Percentiles rank a stretch among this genome's conserved stretches.
Evolutionary conservation across 2,329 filamentous ascomycete species (phyloP).

Genomic region (Seiridium unicorne): DNA sequence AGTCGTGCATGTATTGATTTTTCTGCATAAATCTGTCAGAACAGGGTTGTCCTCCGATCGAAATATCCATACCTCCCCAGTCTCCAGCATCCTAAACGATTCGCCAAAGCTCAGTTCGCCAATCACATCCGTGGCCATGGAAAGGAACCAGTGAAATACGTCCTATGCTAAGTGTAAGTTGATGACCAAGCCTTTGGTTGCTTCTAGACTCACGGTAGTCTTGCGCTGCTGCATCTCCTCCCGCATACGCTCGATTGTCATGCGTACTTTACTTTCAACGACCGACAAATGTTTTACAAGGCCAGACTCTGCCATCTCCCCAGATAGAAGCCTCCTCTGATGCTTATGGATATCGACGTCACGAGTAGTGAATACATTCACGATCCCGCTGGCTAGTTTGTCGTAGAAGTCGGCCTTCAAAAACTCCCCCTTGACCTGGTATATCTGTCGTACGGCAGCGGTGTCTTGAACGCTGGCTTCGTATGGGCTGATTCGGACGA

Average conservation of each 20-base stretch:
- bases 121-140: conserved; percentile 54
- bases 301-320: conserved; percentile 34
- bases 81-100: conserved; percentile 51
- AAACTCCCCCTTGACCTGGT: conserved; percentile 26
- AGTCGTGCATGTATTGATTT: conserved; percentile 38
- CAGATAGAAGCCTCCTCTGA: conserved; percentile 40
- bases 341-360: conserved; percentile 37
- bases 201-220: background rate
- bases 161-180: conserved; percentile 29
- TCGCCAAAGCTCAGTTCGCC: conserved; percentile 54
- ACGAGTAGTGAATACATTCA: conserved; percentile 38
- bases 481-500: conserved; percentile 19
- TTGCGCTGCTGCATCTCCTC: conserved; percentile 39
- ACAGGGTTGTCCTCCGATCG: background rate
- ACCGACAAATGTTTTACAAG: conserved; percentile 28
- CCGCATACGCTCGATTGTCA: conserved; percentile 41
- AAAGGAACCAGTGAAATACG: conserved; percentile 52
- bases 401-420: conserved; percentile 25
- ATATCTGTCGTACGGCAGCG: conserved; percentile 21
- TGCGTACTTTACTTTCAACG: conserved; percentile 32
- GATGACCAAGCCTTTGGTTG: too few species aligned
- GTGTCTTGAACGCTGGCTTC: conserved; percentile 24
- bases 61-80: conserved; percentile 37
- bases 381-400: conserved; percentile 7
- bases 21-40: conserved; percentile 24